phyloP scores from a whole-genome alignment of 2,329 filamentous ascomycete genomes.

The Pestalotiopsis sp. region DNA sequence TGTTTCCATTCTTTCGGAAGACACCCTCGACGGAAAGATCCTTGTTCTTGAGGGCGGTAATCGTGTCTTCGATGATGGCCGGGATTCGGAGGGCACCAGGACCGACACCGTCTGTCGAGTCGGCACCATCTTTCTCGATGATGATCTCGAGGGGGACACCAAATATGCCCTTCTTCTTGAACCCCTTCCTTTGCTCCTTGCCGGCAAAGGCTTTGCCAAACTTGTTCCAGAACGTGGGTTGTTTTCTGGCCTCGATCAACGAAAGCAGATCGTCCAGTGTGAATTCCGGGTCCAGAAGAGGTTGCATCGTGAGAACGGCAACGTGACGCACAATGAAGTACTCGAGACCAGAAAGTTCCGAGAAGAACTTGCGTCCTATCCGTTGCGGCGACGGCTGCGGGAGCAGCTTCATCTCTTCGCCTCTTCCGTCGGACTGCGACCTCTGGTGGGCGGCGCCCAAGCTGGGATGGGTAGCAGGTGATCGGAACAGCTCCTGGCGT shows the following conservation, averaged over 20 bases:
- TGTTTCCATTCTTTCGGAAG: slow-evolving; percentile 98
- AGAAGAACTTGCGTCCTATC: slow-evolving; percentile 82
- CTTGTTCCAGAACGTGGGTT: slow-evolving; percentile 95
- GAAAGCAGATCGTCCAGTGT: slow-evolving; percentile 90
- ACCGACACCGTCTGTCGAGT: slow-evolving; percentile 96
- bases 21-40: slow-evolving; percentile 98
- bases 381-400: slow-evolving; percentile 57
- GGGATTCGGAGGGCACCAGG: slow-evolving; percentile 89
- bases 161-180: slow-evolving; percentile 93
- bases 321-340: slow-evolving; percentile 97
- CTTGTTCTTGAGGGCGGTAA: slow-evolving; percentile 96
- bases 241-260: slow-evolving; percentile 89
- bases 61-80: slow-evolving; percentile 90
- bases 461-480: slow-evolving; percentile 60
- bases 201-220: slow-evolving; percentile 91
- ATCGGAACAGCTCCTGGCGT: slow-evolving; percentile 67
- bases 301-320: slow-evolving; percentile 92
- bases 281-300: slow-evolving; percentile 86
- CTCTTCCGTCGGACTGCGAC: slow-evolving; percentile 59
- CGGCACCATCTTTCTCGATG: slow-evolving; percentile 90
- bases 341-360: slow-evolving; percentile 90
- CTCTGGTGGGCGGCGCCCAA: slow-evolving; percentile 69
- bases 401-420: slow-evolving; percentile 50
- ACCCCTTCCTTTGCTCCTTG: slow-evolving; percentile 74
- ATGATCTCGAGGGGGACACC: slow-evolving; percentile 86